Conservation (phyloP, 75 land plant genomes). For the Pinus albicaulis region DNA sequence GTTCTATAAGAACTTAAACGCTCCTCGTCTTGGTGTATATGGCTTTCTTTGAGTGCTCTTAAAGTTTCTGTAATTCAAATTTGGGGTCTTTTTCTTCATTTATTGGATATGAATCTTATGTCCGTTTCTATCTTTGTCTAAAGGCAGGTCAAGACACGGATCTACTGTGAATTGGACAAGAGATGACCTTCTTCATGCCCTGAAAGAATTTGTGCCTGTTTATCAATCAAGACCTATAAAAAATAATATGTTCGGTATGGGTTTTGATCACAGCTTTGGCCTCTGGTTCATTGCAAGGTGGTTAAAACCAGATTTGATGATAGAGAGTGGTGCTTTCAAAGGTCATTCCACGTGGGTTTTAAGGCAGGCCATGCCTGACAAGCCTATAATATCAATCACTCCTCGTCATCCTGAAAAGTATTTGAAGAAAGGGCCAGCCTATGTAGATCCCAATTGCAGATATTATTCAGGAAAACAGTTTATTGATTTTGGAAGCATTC, state of each 20-base stretch:
- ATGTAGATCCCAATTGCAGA: constrained; percentile 85
- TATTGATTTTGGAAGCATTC: constrained; percentile 81
- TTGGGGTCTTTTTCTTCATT: neutral
- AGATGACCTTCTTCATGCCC: constrained; percentile 63
- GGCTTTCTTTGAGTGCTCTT: neutral
- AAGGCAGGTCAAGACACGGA: constrained; percentile 81
- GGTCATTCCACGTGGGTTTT: constrained; percentile 96
- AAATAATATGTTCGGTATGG: constrained; percentile 89
- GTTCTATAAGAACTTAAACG: neutral
- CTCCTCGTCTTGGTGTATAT: neutral
- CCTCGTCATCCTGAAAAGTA: constrained; percentile 90
- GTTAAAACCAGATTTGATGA: constrained; percentile 78
- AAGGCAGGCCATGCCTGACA: constrained; percentile 85
- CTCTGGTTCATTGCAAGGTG: constrained; percentile 90
- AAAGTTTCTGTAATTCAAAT: neutral
- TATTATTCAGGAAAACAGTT: constrained; percentile 87
- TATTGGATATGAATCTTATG: constrained; percentile 5
- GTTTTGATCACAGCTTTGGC: constrained; percentile 95
- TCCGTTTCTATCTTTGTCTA: constrained; percentile 6
- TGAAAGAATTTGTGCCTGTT: constrained; percentile 79
- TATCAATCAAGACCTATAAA: constrained; percentile 82
- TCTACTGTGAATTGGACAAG: constrained; percentile 74
- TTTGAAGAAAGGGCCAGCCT: constrained; percentile 82
- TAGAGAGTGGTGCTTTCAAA: constrained; percentile 93
- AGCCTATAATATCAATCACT: constrained; percentile 62